Evolutionary conservation across 257 asterid species (phyloP).

Genomic region (Solanum acaule): DNA sequence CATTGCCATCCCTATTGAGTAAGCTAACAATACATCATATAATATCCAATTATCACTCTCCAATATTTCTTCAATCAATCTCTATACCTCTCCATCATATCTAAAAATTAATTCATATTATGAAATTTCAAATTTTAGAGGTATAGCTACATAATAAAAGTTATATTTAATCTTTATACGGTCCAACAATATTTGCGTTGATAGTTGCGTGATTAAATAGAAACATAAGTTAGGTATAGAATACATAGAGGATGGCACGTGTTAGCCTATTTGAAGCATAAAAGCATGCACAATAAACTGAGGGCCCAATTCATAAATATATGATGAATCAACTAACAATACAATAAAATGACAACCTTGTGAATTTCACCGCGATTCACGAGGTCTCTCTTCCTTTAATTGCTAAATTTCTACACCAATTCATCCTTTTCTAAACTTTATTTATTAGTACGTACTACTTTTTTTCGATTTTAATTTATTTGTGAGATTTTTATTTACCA

Average conservation of each 20-base stretch:
- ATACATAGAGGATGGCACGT: neutral
- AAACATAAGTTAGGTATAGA: neutral
- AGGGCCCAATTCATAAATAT: neutral
- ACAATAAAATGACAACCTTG: neutral
- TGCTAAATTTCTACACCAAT: neutral
- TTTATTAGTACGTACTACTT: neutral
- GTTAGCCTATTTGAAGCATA: neutral
- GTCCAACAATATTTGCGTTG: neutral
- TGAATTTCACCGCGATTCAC: neutral
- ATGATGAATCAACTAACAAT: neutral
- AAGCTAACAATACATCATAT: neutral
- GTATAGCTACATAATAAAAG: neutral
- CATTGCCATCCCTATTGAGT: too few species aligned
- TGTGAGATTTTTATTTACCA: neutral
- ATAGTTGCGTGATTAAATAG: neutral
- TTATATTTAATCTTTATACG: neutral
- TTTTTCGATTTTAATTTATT: neutral
- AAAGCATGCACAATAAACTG: neutral
- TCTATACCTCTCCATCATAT: neutral
- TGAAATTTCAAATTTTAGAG: neutral
- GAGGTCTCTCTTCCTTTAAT: neutral
- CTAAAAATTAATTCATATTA: neutral
- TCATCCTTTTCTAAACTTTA: neutral
- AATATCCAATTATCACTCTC: neutral
- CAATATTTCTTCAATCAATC: too few species aligned